Evolutionary conservation across 352 stramenopile species (phyloP), one percentile per base, ranked within the genome.

Genomic region (Globisporangium parvum): DNA sequence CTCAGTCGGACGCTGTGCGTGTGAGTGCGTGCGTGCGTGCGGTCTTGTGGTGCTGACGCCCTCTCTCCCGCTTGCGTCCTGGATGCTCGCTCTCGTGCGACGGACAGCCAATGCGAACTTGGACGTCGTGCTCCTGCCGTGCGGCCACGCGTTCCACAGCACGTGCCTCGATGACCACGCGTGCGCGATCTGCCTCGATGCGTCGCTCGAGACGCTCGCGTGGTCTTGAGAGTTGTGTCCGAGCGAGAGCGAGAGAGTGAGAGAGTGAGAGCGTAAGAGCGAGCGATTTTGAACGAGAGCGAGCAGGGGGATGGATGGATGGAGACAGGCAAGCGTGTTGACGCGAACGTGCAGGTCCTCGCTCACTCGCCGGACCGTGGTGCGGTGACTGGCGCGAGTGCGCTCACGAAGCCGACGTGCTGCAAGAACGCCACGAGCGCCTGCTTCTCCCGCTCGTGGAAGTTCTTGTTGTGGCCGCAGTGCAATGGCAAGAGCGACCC

Each of bases 391-490:
- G 26, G 26, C 26, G 26, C 26, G 2, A 5, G 26, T 2, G 5
- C 26, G 26, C 26, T 28, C 26, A 28, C 15, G 45, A 87, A 85
- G 8, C 62, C 73, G 20, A 62, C 73, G 40, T 78, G 69, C 17
- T 58, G 66, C 28, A 91, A 55, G 46, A 91, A 90, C 6, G 59
- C 60, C 28, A 77, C 52, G n/a, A 95, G 64, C 45, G 75, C 74
- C 11, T 77, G 55, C 53, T 93, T 92, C 54, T 95, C 85, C 3
- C 55, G 55, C 21, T 92, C 80, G 39, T 77, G 71, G 42, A 88
- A 93, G 56, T 90, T 89, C 51, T 87, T 86, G 62, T 95, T 95
- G 57, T 95, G 85, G 9, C 84, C 85, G 42, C 85, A 95, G 48
- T 90, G 85, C 12, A 95, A 60, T 14, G 77, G 67, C 21, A 95